Evolutionary conservation across 257 asterid species (phyloP).

Genomic region (Solanum neorickii): DNA sequence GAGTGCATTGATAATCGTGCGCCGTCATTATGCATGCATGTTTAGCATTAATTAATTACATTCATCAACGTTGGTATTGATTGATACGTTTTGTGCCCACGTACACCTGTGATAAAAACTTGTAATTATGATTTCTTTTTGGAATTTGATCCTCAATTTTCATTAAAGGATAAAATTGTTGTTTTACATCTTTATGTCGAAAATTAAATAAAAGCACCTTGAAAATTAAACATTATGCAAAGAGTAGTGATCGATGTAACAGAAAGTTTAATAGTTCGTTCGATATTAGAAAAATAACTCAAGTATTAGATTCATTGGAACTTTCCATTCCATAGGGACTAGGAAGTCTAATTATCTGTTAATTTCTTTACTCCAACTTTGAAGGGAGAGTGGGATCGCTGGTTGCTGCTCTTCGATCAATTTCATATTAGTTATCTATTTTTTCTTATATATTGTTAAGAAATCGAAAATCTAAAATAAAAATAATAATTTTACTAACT

Average conservation of each 20-base stretch:
- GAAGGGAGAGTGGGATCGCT: not conserved
- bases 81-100: not conserved
- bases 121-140: not conserved
- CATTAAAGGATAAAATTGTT: not conserved
- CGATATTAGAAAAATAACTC: not conserved
- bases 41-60: not conserved
- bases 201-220: not conserved
- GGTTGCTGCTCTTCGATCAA: accelerated
- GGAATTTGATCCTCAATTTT: not conserved
- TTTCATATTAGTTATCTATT: not conserved
- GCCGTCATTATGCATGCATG: constrained; percentile 13
- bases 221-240: not conserved
- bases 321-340: not conserved
- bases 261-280: not conserved
- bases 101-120: not conserved
- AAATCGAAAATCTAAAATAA: too few species aligned
- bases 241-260: not conserved
- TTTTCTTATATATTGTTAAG: too few species aligned
- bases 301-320: not conserved
- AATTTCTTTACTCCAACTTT: not conserved
- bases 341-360: not conserved
- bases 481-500: accelerated
- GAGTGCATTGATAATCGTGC: constrained; percentile 48
- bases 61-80: not conserved
- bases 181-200: not conserved